These are phyloP conservation scores for Rhodomyrtus psidioides DNA, from an alignment of 441 rosid species.

Conservation along the genomic window DNA sequence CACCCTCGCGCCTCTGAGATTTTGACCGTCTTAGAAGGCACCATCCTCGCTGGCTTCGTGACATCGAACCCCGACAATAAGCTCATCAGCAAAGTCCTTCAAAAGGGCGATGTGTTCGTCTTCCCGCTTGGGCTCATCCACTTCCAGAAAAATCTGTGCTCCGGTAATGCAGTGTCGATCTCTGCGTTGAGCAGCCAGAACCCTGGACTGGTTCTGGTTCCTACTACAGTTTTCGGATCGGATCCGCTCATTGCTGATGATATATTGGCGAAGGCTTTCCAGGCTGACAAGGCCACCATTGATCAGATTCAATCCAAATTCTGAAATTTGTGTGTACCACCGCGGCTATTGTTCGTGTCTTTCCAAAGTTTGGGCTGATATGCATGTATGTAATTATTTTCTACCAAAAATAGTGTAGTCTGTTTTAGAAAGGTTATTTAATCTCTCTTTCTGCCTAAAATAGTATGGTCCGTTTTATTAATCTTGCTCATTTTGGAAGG, in stretches of 20 bases:
- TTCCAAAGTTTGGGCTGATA: not conserved
- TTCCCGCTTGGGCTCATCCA: not conserved
- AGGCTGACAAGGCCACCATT: not conserved
- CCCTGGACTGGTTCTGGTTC: not conserved
- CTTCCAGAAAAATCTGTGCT: not conserved
- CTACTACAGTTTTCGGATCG: not conserved
- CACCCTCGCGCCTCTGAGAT: not conserved
- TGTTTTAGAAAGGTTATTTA: too few relatives aligned
- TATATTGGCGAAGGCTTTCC: not conserved
- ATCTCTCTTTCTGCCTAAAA: too few relatives aligned
- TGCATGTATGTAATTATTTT: not conserved
- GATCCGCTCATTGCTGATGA: not conserved
- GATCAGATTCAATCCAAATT: not conserved
- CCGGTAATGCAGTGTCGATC: not conserved
- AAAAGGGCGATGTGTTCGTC: not conserved
- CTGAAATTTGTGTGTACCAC: not conserved
- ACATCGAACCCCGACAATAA: not conserved
- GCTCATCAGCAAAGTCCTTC: not conserved
- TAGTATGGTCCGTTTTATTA: too few relatives aligned
- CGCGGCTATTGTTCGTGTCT: not conserved
- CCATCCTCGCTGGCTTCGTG: not conserved
- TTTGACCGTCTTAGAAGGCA: not conserved
- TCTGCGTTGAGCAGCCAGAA: not conserved
- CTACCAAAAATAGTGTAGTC: not conserved
- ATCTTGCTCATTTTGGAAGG: too few relatives aligned